Conservation (phyloP, 768 basidiomycete species). For the Tulasnella sp. region DNA sequence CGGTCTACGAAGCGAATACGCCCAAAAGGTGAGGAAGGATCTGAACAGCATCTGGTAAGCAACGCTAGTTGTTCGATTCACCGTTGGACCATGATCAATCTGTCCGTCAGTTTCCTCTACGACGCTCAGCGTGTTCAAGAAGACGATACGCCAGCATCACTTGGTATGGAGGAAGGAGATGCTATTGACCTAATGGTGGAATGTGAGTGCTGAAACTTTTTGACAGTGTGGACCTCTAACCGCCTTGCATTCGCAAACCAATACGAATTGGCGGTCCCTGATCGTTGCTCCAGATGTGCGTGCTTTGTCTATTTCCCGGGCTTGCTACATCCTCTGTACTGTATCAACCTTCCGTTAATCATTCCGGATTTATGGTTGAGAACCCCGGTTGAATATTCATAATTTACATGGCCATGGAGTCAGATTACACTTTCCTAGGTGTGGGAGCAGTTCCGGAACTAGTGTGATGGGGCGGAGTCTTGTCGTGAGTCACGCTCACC, state of each 20-base stretch:
- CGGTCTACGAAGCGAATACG: slow-evolving; percentile 91
- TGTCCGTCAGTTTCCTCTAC: slow-evolving; percentile 70
- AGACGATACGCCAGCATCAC: slow-evolving; percentile 76
- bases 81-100: background rate
- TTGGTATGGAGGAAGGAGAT: slow-evolving; percentile 84
- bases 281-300: background rate
- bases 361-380: background rate
- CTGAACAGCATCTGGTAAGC: slow-evolving; percentile 80
- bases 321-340: background rate
- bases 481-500: background rate
- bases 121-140: slow-evolving; percentile 83
- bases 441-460: background rate
- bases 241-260: background rate
- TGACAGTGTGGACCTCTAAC: background rate
- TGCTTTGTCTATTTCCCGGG: background rate
- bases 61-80: background rate
- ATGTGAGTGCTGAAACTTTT: slow-evolving; percentile 48
- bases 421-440: background rate
- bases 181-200: slow-evolving; percentile 97
- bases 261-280: background rate
- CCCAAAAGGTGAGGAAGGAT: slow-evolving; percentile 88
- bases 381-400: background rate
- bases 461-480: background rate
- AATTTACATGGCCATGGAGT: background rate
- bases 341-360: background rate